Conservation (phyloP, 2,329 filamentous ascomycete genomes). For the Paraphoma sp. region DNA sequence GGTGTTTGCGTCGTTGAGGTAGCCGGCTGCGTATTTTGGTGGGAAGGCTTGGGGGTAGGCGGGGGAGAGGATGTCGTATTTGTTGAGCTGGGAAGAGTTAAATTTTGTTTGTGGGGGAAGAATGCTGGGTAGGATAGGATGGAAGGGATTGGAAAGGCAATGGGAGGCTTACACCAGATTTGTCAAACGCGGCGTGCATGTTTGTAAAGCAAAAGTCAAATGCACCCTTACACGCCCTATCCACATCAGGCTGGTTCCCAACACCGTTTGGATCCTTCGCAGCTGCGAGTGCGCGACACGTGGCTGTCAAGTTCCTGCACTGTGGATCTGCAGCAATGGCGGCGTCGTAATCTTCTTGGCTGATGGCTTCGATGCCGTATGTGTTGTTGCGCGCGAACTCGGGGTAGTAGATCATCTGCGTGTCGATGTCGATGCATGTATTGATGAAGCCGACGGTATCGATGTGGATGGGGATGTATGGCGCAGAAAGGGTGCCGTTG, state of each 20-base stretch:
- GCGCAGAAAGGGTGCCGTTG: slow-evolving; percentile 28
- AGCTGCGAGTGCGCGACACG: slow-evolving; percentile 54
- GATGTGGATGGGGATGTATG: slow-evolving; percentile 43
- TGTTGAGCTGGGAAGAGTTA: slow-evolving; percentile 43
- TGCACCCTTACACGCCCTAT: slow-evolving; percentile 50
- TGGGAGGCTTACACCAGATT: slow-evolving; percentile 23
- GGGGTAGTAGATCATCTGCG: slow-evolving; percentile 54
- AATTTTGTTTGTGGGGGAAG: background rate
- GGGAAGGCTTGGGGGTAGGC: slow-evolving; percentile 9
- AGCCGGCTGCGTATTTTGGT: slow-evolving; percentile 55
- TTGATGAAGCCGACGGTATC: slow-evolving; percentile 62
- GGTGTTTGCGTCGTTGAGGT: slow-evolving; percentile 61
- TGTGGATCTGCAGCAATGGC: slow-evolving; percentile 51
- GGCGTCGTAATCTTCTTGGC: slow-evolving; percentile 51
- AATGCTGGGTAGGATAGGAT: background rate
- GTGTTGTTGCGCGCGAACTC: slow-evolving; percentile 62
- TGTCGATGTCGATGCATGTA: slow-evolving; percentile 57
- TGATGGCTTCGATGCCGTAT: slow-evolving; percentile 58
- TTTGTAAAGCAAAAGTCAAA: slow-evolving; percentile 50
- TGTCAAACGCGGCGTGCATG: slow-evolving; percentile 49
- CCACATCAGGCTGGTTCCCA: slow-evolving; percentile 36
- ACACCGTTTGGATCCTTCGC: slow-evolving; percentile 56
- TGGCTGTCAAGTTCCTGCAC: slow-evolving; percentile 57
- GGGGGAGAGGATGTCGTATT: slow-evolving; percentile 62
- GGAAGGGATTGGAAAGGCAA: background rate